phyloP scores from a whole-genome alignment of 345 rosid species.

The Gossypium arboreum region DNA sequence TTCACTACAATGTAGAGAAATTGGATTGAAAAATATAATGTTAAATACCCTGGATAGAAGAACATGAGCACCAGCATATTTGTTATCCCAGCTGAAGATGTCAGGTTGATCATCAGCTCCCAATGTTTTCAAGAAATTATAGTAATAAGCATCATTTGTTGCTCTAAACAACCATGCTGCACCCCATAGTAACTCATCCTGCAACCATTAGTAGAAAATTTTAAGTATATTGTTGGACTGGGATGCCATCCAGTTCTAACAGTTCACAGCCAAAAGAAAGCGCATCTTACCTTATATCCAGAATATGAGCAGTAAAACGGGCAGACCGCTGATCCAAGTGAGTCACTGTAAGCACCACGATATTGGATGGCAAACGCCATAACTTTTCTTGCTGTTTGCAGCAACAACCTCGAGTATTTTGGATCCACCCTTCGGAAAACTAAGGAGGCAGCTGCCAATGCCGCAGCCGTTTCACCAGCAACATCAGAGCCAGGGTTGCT shows the following conservation, averaged over 20 bases:
- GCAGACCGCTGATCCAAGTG: conserved; percentile 72
- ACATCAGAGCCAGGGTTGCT: conserved; percentile 88
- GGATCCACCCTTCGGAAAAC: conserved; percentile 66
- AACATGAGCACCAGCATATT: conserved; percentile 83
- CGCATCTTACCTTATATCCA: conserved; percentile 60
- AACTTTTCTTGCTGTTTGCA: conserved; percentile 58
- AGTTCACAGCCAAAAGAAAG: too few relatives aligned
- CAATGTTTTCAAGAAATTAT: conserved; percentile 52
- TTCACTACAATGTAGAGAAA: too few relatives aligned
- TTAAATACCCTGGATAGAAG: conserved; percentile 60
- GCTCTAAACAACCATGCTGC: conserved; percentile 80
- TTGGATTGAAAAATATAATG: not conserved
- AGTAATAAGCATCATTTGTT: conserved; percentile 59
- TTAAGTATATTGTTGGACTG: too few relatives aligned
- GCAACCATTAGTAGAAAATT: not conserved
- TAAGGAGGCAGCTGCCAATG: conserved; percentile 87
- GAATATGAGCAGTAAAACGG: conserved; percentile 92
- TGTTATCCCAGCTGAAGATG: conserved; percentile 92
- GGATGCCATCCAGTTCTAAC: too few relatives aligned
- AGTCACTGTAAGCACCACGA: conserved; percentile 74
- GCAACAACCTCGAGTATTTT: conserved; percentile 43
- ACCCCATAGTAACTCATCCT: conserved; percentile 95
- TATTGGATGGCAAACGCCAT: conserved; percentile 76
- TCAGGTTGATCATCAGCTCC: conserved; percentile 80
- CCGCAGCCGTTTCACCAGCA: conserved; percentile 85